These are phyloP conservation scores for Neopestalotiopsis rosae DNA, from an alignment of 2,329 filamentous ascomycete species.

Conservation along the genomic window DNA sequence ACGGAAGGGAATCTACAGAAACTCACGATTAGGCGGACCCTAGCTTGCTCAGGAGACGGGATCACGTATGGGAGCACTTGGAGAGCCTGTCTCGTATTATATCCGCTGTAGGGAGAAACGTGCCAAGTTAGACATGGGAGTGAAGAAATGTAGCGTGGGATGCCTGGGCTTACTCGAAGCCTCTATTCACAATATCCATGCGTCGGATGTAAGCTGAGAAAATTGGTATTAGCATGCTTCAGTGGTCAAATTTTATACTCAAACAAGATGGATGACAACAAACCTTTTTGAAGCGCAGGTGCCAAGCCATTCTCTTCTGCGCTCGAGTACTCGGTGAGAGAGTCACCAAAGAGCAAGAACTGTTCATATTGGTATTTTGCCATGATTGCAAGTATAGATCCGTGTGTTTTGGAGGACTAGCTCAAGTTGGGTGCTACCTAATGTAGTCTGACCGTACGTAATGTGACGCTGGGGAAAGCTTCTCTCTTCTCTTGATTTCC, in stretches of 20 bases:
- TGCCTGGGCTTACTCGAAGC: slow-evolving; percentile 1
- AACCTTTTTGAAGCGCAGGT: neutral
- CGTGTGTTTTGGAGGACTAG: neutral
- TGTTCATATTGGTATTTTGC: neutral
- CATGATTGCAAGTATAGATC: neutral
- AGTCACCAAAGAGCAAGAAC: slow-evolving; percentile 10
- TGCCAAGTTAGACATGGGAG: neutral
- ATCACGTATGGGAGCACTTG: slow-evolving; percentile 9
- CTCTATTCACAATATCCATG: slow-evolving; percentile 12
- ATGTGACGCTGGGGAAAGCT: neutral
- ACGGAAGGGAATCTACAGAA: neutral
- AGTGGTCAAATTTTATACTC: neutral
- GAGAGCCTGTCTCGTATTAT: slow-evolving; percentile 9
- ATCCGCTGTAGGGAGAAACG: neutral
- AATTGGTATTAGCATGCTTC: neutral
- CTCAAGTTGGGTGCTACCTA: neutral
- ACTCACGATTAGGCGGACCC: slow-evolving; percentile 1
- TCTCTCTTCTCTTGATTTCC: neutral
- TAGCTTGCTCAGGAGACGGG: neutral
- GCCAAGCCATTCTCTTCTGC: slow-evolving; percentile 3
- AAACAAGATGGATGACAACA: neutral
- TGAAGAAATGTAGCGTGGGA: neutral
- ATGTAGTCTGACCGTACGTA: neutral
- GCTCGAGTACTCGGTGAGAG: slow-evolving; percentile 9
- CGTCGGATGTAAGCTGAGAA: slow-evolving; percentile 2